These are phyloP conservation scores for Exobasidium cylindrosporum DNA, from an alignment of 1,284 basidiomycete genomes.

Conservation along the genomic window DNA sequence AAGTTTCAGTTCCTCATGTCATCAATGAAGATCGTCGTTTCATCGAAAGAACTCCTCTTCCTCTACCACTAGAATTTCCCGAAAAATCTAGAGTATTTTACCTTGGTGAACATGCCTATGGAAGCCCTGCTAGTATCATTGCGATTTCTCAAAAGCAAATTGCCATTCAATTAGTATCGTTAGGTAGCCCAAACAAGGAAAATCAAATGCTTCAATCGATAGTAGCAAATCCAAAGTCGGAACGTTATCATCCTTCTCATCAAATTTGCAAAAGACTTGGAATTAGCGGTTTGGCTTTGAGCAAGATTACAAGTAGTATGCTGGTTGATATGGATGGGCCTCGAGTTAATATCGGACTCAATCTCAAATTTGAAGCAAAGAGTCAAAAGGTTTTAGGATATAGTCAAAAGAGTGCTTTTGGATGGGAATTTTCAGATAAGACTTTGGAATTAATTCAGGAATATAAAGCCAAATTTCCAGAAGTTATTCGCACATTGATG, in stretches of 20 bases:
- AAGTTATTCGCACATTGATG: conserved; percentile 36
- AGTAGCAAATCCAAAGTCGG: conserved; percentile 31
- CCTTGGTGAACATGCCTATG: conserved; percentile 87
- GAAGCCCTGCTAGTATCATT: conserved; percentile 87
- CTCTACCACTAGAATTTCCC: conserved; percentile 84
- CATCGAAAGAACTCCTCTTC: conserved; percentile 68
- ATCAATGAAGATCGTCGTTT: conserved; percentile 44
- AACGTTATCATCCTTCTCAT: conserved; percentile 36
- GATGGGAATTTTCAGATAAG: conserved; percentile 93
- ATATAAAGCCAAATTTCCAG: conserved; percentile 64
- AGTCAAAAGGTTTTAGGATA: conserved; percentile 93
- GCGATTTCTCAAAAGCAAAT: conserved; percentile 60
- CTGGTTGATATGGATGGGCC: conserved; percentile 64
- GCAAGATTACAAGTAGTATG: conserved; percentile 88
- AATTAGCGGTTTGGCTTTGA: conserved; percentile 59
- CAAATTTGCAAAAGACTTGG: conserved; percentile 36
- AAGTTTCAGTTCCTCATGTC: conserved; percentile 42
- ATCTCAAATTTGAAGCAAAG: conserved; percentile 94
- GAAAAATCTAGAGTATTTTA: conserved; percentile 89
- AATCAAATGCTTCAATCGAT: conserved; percentile 34
- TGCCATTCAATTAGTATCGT: conserved; percentile 43
- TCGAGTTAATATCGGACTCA: conserved; percentile 86
- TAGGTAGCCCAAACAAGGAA: conserved; percentile 46
- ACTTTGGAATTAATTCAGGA: conserved; percentile 76
- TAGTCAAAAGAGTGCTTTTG: conserved; percentile 74